Percentiles rank a stretch among this genome's conserved stretches.
phyloP scores from a whole-genome alignment of 768 basidiomycete genomes.

The Collybia sordida region DNA sequence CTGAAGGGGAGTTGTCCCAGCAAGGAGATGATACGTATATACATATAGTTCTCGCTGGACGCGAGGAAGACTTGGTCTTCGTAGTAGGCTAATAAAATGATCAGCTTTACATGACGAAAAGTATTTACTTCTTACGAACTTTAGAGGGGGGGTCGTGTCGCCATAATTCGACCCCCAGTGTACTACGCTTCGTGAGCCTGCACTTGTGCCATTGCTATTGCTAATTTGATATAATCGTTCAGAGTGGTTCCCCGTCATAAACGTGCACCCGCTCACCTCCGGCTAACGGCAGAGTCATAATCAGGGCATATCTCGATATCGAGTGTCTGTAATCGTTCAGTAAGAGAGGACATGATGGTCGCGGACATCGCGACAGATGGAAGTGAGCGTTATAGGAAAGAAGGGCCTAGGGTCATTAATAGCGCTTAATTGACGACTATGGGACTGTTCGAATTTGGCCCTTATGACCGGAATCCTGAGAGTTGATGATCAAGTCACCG shows the following conservation, averaged over 20 bases:
- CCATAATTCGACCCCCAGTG: constrained; percentile 23
- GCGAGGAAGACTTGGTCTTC: constrained; percentile 14
- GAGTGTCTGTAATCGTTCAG: constrained; percentile 4
- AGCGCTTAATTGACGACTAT: too few species aligned
- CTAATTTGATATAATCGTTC: constrained; percentile 10
- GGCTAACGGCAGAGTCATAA: constrained; percentile 37
- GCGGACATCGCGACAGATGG: not conserved
- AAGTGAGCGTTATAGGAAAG: too few species aligned
- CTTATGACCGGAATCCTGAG: too few species aligned
- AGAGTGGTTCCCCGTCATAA: not conserved
- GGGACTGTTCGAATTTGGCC: too few species aligned
- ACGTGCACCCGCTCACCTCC: constrained; percentile 30
- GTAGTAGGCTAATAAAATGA: constrained; percentile 2
- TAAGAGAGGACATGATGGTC: constrained; percentile 8
- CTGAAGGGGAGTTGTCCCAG: constrained; percentile 41
- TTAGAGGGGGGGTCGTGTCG: constrained; percentile 15
- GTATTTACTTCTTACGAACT: constrained; percentile 7
- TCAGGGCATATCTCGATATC: constrained; percentile 38
- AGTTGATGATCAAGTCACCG: too few species aligned
- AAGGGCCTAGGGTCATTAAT: too few species aligned
- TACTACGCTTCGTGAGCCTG: constrained; percentile 13
- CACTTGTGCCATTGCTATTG: constrained; percentile 20
- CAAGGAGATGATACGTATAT: constrained; percentile 52
- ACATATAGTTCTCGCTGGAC: constrained; percentile 42
- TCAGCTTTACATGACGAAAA: too few species aligned